Conservation (phyloP, 345 rosid genomes). For the Salix exigua region DNA sequence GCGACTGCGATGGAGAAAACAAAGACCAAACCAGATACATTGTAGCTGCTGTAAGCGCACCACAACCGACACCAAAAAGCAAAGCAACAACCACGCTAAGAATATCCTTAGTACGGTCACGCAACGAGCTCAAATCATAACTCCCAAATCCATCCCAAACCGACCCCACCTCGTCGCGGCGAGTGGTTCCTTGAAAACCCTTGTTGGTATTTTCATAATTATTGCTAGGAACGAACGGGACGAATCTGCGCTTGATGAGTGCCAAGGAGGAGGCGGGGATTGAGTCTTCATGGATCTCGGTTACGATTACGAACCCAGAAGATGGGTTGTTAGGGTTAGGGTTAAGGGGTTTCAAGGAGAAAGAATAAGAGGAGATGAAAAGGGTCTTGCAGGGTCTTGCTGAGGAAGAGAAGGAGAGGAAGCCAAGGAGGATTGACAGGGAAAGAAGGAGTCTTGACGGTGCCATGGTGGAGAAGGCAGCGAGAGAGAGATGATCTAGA, state of each 20-base stretch:
- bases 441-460: not conserved
- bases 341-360: conserved; percentile 50
- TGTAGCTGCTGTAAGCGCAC: conserved; percentile 85
- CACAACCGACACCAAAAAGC: conserved; percentile 89
- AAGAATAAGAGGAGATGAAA: conserved; percentile 63
- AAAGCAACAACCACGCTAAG: conserved; percentile 82
- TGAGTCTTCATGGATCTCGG: conserved; percentile 47
- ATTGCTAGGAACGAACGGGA: not conserved
- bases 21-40: conserved; percentile 86
- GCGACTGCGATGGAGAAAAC: conserved; percentile 40
- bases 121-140: conserved; percentile 54
- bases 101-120: conserved; percentile 77
- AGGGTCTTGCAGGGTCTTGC: conserved; percentile 43
- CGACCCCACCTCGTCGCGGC: not conserved
- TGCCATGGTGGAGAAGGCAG: not conserved
- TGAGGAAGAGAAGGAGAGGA: conserved; percentile 18
- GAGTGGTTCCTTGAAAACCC: not conserved
- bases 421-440: conserved; percentile 5
- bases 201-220: not conserved
- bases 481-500: not conserved
- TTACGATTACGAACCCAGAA: conserved; percentile 51
- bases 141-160: not conserved
- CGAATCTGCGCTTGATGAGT: conserved; percentile 29
- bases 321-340: conserved; percentile 40
- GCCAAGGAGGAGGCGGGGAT: conserved; percentile 18